Percentiles rank a stretch among this genome's conserved stretches.
Evolutionary conservation across 73 alveolate species (phyloP).

Genomic region (Uronychia binucleata): DNA sequence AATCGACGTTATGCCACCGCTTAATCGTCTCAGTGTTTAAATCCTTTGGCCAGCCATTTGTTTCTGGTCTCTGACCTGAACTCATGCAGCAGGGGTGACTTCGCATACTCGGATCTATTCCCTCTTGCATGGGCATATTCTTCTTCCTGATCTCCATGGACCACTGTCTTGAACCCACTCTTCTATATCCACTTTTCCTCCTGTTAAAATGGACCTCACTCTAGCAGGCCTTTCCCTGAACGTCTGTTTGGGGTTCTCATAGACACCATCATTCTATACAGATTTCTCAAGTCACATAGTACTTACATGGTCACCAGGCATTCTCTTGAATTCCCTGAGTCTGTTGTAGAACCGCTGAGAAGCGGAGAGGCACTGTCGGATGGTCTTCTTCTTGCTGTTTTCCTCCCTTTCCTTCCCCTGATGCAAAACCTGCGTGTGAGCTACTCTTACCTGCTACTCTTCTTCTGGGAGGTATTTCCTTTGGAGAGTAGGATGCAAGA

Average conservation of each 20-base stretch:
- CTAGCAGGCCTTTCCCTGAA: constrained; percentile 1
- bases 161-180: background rate
- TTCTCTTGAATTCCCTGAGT: background rate
- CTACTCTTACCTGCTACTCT: background rate
- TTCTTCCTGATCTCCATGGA: constrained; percentile 12
- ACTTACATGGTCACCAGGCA: constrained; percentile 25
- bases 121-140: constrained; percentile 57
- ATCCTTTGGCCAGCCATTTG: constrained; percentile 60
- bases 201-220: background rate
- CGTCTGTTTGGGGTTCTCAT: background rate
- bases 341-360: background rate
- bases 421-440: too few species aligned
- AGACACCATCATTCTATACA: background rate
- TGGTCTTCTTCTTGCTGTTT: background rate
- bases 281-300: background rate
- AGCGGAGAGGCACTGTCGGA: background rate
- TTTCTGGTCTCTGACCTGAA: constrained; percentile 70
- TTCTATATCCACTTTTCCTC: background rate
- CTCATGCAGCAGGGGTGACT: constrained; percentile 62
- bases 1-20: too few species aligned
- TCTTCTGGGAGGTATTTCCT: background rate
- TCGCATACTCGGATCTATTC: constrained; percentile 44
- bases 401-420: too few species aligned
- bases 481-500: background rate
- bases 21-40: constrained; percentile 47